Conservation (phyloP, 2,329 filamentous ascomycete genomes). For the Botryotinia calthae region DNA sequence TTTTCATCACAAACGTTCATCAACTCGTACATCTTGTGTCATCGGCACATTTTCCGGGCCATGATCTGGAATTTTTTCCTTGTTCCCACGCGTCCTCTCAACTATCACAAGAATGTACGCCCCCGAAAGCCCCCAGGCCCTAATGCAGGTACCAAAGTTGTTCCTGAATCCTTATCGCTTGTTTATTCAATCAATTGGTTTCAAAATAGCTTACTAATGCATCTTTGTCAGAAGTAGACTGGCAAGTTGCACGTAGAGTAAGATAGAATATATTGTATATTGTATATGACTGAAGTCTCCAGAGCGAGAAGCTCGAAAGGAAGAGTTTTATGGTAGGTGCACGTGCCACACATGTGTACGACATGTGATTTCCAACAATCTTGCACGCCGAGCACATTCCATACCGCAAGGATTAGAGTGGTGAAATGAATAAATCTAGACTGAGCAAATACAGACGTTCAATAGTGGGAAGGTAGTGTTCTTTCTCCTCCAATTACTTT, state of each 20-base stretch:
- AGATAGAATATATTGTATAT: too few species aligned
- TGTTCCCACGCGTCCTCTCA: background rate
- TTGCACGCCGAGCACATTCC: background rate
- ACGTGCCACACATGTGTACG: too few species aligned
- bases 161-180: constrained; percentile 1
- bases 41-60: background rate
- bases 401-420: background rate
- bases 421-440: background rate
- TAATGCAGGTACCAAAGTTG: background rate
- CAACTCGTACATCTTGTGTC: background rate
- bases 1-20: background rate
- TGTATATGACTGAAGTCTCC: too few species aligned
- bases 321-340: too few species aligned
- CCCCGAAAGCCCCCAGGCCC: background rate
- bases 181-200: background rate
- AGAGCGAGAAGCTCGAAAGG: too few species aligned
- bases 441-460: too few species aligned
- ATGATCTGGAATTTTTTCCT: background rate
- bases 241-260: too few species aligned
- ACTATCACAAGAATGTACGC: background rate
- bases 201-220: background rate
- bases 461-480: background rate
- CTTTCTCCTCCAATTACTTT: background rate
- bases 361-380: too few species aligned
- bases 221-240: too few species aligned